Conservation (phyloP, 73 alveolate genomes). For the Uronychia setigera region DNA sequence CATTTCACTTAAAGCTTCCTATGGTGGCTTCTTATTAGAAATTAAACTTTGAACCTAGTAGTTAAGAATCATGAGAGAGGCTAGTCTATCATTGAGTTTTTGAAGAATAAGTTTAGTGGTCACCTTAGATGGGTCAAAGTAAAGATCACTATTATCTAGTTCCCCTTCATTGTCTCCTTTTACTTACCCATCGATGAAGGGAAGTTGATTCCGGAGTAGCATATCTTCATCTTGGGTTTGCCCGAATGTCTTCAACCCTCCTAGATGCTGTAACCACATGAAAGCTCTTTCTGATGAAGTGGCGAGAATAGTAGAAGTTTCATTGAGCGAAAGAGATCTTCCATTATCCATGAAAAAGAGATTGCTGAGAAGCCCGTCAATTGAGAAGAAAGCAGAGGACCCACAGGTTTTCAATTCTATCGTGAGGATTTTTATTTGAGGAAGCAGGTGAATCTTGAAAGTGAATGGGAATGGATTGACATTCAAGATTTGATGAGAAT, state of each 20-base stretch:
- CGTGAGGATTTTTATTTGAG: conserved; percentile 21
- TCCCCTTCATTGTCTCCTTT: not conserved
- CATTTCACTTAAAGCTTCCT: not conserved
- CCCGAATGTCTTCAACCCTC: not conserved
- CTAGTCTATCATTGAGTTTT: not conserved
- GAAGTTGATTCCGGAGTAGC: not conserved
- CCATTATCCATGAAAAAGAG: not conserved
- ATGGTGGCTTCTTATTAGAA: not conserved
- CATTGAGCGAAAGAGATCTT: not conserved
- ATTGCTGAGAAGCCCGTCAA: not conserved
- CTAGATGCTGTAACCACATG: not conserved
- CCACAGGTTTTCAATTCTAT: conserved; percentile 5
- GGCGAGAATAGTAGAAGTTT: not conserved
- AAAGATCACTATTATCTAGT: not conserved
- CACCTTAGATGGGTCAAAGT: not conserved
- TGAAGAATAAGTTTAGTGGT: not conserved
- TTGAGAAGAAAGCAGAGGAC: not conserved
- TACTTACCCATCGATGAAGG: not conserved
- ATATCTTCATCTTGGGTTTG: not conserved
- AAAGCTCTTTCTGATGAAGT: not conserved
- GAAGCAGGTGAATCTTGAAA: conserved; percentile 14
- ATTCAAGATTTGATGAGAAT: not conserved
- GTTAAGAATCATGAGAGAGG: not conserved
- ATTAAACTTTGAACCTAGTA: not conserved
- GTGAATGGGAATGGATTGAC: conserved; percentile 6